These are phyloP conservation scores for Lasiodiplodia gonubiensis DNA, from an alignment of 2,329 filamentous ascomycete species.

Conservation along the genomic window DNA sequence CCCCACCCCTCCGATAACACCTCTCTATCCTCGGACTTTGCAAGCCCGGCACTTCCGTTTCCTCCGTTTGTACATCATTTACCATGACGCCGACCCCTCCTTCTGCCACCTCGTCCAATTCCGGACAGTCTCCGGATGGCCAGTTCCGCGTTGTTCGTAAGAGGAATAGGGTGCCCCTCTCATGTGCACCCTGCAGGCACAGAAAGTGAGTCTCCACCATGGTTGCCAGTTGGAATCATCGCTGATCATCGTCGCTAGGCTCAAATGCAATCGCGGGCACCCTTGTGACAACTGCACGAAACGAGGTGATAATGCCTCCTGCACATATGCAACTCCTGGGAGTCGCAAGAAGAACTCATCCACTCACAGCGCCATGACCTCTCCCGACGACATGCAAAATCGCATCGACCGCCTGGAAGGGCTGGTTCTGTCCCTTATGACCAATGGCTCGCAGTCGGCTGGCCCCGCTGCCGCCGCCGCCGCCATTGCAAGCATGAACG, in stretches of 20 bases:
- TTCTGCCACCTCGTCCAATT: constrained; percentile 74
- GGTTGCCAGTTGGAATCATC: constrained; percentile 32
- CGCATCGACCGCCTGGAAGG: constrained; percentile 94
- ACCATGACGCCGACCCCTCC: constrained; percentile 29
- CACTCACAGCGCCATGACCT: constrained; percentile 62
- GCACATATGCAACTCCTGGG: constrained; percentile 75
- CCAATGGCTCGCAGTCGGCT: constrained; percentile 72
- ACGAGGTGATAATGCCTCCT: constrained; percentile 78
- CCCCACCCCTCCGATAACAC: not conserved
- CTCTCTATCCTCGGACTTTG: constrained; percentile 21
- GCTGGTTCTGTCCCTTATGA: constrained; percentile 91
- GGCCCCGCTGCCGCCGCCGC: constrained; percentile 65
- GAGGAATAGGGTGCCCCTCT: constrained; percentile 88
- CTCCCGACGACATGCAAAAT: constrained; percentile 97
- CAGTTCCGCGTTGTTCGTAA: constrained; percentile 89
- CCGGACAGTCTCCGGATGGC: constrained; percentile 81
- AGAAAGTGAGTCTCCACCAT: constrained; percentile 71
- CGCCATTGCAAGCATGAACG: constrained; percentile 52
- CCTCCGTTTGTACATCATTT: constrained; percentile 4
- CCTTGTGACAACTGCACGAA: constrained; percentile 96
- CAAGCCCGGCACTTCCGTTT: constrained; percentile 1
- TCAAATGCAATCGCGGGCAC: constrained; percentile 91
- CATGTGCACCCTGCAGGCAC: constrained; percentile 87
- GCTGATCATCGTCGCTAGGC: constrained; percentile 46
- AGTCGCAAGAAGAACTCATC: constrained; percentile 72